These are phyloP conservation scores for Lachancea meyersii DNA, from an alignment of 805 yeast genomes.

Conservation along the genomic window DNA sequence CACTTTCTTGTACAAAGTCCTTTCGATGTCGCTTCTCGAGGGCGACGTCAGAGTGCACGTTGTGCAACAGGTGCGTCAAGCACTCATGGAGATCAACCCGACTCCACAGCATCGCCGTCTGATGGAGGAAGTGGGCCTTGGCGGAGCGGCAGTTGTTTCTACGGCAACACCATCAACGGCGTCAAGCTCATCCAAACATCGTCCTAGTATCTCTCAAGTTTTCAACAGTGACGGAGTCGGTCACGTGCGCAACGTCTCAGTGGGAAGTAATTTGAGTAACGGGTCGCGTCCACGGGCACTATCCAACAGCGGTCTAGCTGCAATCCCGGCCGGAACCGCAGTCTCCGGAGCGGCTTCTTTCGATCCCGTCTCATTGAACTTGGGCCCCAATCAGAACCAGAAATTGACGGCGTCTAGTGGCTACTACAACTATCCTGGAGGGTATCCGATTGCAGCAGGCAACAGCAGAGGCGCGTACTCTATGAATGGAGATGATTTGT, in stretches of 20 bases:
- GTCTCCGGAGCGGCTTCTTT: neutral
- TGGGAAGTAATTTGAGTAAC: conserved; percentile 28
- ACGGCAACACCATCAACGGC: neutral
- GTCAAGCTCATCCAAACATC: conserved; percentile 14
- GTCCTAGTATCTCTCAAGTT: conserved; percentile 23
- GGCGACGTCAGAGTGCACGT: conserved; percentile 52
- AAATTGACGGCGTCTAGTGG: conserved; percentile 4
- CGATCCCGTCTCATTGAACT: neutral
- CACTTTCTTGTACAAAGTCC: conserved; percentile 69
- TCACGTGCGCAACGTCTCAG: conserved; percentile 30
- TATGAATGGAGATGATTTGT: conserved; percentile 21
- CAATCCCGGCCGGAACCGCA: conserved; percentile 10
- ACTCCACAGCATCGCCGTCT: conserved; percentile 76
- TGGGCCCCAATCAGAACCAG: neutral
- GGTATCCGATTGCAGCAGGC: conserved; percentile 20
- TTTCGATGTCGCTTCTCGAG: conserved; percentile 65
- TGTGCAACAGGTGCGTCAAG: conserved; percentile 53
- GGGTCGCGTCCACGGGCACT: conserved; percentile 26
- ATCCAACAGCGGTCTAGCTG: conserved; percentile 10
- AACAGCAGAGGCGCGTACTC: conserved; percentile 11
- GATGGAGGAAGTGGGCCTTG: conserved; percentile 86
- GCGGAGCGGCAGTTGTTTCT: conserved; percentile 8
- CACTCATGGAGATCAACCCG: conserved; percentile 54
- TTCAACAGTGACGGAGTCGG: conserved; percentile 17
- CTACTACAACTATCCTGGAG: conserved; percentile 31